A percentile compares a stretch with the other conserved stretches of the same genome.
phyloP scores from a whole-genome alignment of 495 filamentous ascomycete species.

The Venustampulla echinocandica region DNA sequence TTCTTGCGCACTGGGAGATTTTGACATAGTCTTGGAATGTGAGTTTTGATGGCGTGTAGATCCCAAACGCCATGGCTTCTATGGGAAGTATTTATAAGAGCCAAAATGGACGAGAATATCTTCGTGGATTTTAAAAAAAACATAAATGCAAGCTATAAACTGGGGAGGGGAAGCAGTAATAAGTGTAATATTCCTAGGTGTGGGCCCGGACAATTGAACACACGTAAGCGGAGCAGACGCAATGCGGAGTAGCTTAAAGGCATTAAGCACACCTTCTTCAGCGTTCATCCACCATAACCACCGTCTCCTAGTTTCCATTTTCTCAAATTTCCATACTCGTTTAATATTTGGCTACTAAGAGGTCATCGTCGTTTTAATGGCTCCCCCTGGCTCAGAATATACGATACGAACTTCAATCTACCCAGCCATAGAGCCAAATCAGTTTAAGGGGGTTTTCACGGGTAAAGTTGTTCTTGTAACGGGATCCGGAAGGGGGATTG shows the following conservation, averaged over 20 bases:
- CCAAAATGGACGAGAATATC: not conserved
- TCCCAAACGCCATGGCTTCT: slow-evolving; percentile 17
- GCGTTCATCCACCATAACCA: no score
- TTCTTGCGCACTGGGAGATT: slow-evolving; percentile 20
- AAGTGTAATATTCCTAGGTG: no score
- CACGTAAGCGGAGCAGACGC: no score
- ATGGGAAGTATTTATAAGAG: not conserved
- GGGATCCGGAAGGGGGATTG: slow-evolving; percentile 65
- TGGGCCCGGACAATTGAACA: no score
- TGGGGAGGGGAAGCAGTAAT: no score
- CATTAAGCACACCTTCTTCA: no score
- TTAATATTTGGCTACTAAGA: not conserved
- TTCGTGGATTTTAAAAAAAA: not conserved
- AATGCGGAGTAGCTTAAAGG: no score
- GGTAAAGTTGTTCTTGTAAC: slow-evolving; percentile 69
- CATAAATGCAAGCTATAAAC: no score
- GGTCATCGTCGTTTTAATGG: not conserved
- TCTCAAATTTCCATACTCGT: no score
- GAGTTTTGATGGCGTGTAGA: slow-evolving; percentile 22
- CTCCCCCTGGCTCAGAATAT: slow-evolving; percentile 6
- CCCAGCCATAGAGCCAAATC: slow-evolving; percentile 7
- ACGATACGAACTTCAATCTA: slow-evolving; percentile 11
- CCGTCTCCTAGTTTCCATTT: no score
- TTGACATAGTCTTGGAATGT: slow-evolving; percentile 25
- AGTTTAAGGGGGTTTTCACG: slow-evolving; percentile 28